Conservation (phyloP, 2,329 filamentous ascomycete genomes). For the Pseudopyrenochaeta lycopersici region DNA sequence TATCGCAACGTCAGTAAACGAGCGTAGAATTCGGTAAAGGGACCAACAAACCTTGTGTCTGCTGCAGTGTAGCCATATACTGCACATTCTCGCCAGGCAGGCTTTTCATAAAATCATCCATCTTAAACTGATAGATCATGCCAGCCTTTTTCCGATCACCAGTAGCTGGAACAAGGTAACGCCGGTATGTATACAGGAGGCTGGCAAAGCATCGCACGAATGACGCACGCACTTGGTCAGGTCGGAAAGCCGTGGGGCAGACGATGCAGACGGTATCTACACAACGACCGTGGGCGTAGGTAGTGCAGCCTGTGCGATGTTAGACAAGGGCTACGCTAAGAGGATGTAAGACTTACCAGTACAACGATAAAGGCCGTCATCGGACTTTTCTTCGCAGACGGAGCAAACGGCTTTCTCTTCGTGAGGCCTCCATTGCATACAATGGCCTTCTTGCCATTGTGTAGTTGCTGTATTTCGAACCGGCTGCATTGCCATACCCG, state of each 20-base stretch:
- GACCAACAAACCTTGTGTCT: conserved; percentile 65
- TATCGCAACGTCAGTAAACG: conserved; percentile 36
- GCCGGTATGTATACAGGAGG: conserved; percentile 73
- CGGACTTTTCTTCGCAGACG: conserved; percentile 78
- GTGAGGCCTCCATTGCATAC: conserved; percentile 70
- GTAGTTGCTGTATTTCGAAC: conserved; percentile 81
- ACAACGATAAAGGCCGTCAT: conserved; percentile 80
- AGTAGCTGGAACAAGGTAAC: conserved; percentile 66
- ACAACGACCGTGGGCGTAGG: conserved; percentile 67
- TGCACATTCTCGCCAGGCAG: conserved; percentile 71
- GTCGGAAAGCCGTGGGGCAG: conserved; percentile 72
- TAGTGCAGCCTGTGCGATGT: conserved; percentile 61
- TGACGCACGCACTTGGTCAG: conserved; percentile 72
- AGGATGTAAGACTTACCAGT: conserved; percentile 53
- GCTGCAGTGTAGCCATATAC: conserved; percentile 69
- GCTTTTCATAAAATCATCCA: conserved; percentile 71
- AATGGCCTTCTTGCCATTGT: conserved; percentile 87
- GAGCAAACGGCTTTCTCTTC: conserved; percentile 72
- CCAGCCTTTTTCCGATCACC: conserved; percentile 70
- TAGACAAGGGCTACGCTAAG: conserved; percentile 19
- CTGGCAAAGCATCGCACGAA: conserved; percentile 76
- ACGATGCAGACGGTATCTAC: conserved; percentile 68
- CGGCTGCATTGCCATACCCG: conserved; percentile 80
- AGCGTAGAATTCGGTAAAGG: not conserved
- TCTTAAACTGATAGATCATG: conserved; percentile 70